Conservation (phyloP, 2,329 filamentous ascomycete genomes). For the Fonsecaea multimorphosa region DNA sequence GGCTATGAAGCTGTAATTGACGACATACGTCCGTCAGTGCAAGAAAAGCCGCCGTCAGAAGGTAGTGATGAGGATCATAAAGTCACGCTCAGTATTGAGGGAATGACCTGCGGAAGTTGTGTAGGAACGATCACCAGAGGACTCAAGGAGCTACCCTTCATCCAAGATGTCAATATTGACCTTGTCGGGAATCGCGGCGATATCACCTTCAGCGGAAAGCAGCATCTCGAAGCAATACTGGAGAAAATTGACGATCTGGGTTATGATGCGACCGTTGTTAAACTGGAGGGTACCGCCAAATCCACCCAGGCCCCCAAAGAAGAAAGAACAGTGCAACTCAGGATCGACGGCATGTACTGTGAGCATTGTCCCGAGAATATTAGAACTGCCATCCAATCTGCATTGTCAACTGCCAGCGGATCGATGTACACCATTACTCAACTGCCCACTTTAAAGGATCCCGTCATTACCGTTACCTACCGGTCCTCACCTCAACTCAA, state of each 20-base stretch:
- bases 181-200: conserved; percentile 58
- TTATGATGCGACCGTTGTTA: conserved; percentile 68
- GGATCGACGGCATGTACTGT: conserved; percentile 76
- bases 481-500: conserved; percentile 73
- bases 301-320: conserved; percentile 36
- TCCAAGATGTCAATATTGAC: conserved; percentile 57
- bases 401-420: conserved; percentile 41
- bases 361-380: conserved; percentile 67
- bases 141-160: conserved; percentile 54
- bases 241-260: conserved; percentile 65
- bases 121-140: conserved; percentile 57
- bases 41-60: conserved; percentile 1
- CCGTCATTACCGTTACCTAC: conserved; percentile 75
- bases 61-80: conserved; percentile 41
- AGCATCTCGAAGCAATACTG: conserved; percentile 54
- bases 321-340: conserved; percentile 66
- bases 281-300: conserved; percentile 48
- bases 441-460: conserved; percentile 64
- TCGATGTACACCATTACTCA: conserved; percentile 57
- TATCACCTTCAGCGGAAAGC: conserved; percentile 56
- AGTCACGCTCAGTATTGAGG: conserved; percentile 59
- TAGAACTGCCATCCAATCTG: conserved; percentile 40
- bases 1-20: conserved; percentile 56
- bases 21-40: conserved; percentile 38
- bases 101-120: conserved; percentile 66